Conservation (phyloP, 441 rosid genomes). For the Cnidoscolus chayamansa region DNA sequence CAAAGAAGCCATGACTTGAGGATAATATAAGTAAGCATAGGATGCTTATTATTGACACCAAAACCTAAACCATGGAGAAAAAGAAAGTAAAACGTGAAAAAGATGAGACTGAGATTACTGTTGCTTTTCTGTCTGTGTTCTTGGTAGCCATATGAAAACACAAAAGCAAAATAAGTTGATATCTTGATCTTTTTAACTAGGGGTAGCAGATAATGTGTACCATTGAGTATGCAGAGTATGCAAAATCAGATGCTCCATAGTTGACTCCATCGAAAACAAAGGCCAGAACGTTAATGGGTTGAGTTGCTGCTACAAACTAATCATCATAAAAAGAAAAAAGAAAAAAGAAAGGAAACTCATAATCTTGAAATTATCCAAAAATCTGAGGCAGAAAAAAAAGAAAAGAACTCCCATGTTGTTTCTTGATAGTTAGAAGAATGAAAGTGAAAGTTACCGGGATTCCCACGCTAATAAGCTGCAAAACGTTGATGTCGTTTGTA, state of each 20-base stretch:
- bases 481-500: constrained; percentile 34
- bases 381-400: not conserved
- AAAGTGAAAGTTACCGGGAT: constrained; percentile 37
- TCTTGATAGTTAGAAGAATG: constrained; percentile 3
- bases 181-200: not conserved
- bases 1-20: constrained; percentile 42
- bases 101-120: not conserved
- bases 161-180: not conserved
- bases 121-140: not conserved
- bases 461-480: constrained; percentile 39
- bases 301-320: constrained; percentile 58
- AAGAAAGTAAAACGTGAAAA: not conserved
- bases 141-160: not conserved
- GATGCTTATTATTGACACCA: constrained; percentile 43
- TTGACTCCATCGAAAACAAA: constrained; percentile 64
- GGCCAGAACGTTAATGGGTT: constrained; percentile 58
- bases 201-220: constrained; percentile 24
- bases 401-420: not conserved
- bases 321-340: not conserved
- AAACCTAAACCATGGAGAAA: constrained; percentile 32
- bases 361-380: not conserved
- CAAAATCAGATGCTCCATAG: constrained; percentile 62
- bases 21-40: constrained; percentile 37
- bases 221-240: constrained; percentile 60
- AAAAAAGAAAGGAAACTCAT: not conserved